Evolutionary conservation across 306 rosid species (phyloP).

Genomic region (Pachyrhizus erosus): DNA sequence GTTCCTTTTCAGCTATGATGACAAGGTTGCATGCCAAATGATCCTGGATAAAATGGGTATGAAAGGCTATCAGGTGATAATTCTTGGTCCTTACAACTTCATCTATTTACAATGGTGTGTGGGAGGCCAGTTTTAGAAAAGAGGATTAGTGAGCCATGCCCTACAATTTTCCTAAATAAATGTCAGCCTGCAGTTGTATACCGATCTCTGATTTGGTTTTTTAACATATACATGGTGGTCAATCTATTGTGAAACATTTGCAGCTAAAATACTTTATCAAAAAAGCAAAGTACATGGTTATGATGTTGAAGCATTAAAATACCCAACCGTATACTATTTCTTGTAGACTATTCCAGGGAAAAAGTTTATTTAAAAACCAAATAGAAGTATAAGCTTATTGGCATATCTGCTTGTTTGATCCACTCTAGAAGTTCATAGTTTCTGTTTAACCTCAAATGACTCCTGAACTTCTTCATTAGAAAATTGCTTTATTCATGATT

Average conservation of each 20-base stretch:
- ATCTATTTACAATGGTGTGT: slow-evolving; percentile 37
- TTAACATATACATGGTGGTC: slow-evolving; percentile 19
- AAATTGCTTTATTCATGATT: slow-evolving; percentile 1
- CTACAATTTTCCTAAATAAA: slow-evolving; percentile 17
- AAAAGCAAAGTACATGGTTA: slow-evolving; percentile 14
- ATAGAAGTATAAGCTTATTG: slow-evolving; percentile 8
- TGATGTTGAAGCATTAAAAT: slow-evolving; percentile 30
- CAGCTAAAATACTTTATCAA: slow-evolving; percentile 22
- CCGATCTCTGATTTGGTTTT: slow-evolving; percentile 12
- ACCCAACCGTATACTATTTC: slow-evolving; percentile 24
- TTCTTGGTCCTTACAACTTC: slow-evolving; percentile 40
- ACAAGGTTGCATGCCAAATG: slow-evolving; percentile 89
- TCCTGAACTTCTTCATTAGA: slow-evolving; percentile 37
- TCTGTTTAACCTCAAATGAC: slow-evolving; percentile 13
- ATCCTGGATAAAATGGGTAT: slow-evolving; percentile 90
- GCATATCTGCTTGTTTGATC: slow-evolving; percentile 20
- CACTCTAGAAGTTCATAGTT: slow-evolving; percentile 4
- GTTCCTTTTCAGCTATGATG: slow-evolving; percentile 80
- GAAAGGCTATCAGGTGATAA: slow-evolving; percentile 95
- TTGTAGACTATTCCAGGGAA: slow-evolving; percentile 3
- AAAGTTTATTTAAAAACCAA: not conserved
- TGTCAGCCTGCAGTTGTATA: not conserved
- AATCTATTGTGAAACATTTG: slow-evolving; percentile 24
- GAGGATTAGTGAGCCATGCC: slow-evolving; percentile 27
- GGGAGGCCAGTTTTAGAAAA: slow-evolving; percentile 32